Percentiles rank a stretch among this genome's conserved stretches.
phyloP scores from a whole-genome alignment of 352 stramenopile genomes.

The Pythium rhizo-oryzae region DNA sequence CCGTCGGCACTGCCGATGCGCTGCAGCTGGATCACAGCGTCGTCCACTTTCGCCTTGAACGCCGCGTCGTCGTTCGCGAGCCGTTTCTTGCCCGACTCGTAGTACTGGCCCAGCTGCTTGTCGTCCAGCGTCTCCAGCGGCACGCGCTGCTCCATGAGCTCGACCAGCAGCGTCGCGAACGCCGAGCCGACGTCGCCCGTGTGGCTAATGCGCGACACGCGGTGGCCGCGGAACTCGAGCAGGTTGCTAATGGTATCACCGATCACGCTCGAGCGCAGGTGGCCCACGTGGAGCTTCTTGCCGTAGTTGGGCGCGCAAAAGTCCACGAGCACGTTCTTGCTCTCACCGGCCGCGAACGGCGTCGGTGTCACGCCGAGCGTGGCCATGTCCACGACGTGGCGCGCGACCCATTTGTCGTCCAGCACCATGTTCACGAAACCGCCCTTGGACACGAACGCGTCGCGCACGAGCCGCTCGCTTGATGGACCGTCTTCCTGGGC shows the following conservation, averaged over 20 bases:
- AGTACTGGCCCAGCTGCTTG: slow-evolving; percentile 61
- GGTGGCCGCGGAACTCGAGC: slow-evolving; percentile 78
- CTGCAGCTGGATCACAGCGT: slow-evolving; percentile 76
- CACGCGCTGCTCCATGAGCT: slow-evolving; percentile 61
- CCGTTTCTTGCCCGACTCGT: slow-evolving; percentile 69
- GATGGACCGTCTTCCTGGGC: slow-evolving; percentile 18
- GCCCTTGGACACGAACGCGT: slow-evolving; percentile 59
- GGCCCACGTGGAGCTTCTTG: slow-evolving; percentile 86
- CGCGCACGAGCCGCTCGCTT: not conserved
- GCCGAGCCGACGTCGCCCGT: slow-evolving; percentile 79
- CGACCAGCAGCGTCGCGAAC: slow-evolving; percentile 74
- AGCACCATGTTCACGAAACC: slow-evolving; percentile 86
- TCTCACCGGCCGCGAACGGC: slow-evolving; percentile 20
- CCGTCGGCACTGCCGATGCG: slow-evolving; percentile 35
- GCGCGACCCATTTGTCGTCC: slow-evolving; percentile 68
- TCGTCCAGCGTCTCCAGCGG: slow-evolving; percentile 56
- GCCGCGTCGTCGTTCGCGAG: slow-evolving; percentile 33
- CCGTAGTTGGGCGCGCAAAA: slow-evolving; percentile 85
- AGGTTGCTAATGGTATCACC: slow-evolving; percentile 83
- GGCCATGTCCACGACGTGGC: slow-evolving; percentile 61
- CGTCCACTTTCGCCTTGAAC: slow-evolving; percentile 71
- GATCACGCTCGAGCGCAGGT: slow-evolving; percentile 80
- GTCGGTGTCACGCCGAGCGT: slow-evolving; percentile 46
- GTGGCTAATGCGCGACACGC: slow-evolving; percentile 72
- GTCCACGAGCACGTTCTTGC: slow-evolving; percentile 68